phyloP scores from a whole-genome alignment of 345 rosid genomes.

The Pseudoturritis turrita region DNA sequence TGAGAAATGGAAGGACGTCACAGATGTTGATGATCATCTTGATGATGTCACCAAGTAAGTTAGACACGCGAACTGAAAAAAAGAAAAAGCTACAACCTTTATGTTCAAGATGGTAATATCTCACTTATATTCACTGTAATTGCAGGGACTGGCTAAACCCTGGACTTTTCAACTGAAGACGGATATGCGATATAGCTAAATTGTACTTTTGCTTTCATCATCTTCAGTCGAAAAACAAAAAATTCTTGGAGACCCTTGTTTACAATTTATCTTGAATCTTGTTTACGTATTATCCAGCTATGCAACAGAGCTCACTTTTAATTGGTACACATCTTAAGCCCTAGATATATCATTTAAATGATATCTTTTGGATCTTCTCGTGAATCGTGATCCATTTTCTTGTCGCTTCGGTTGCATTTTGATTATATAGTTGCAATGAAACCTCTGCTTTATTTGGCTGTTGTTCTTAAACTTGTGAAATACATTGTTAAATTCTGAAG shows the following conservation, averaged over 20 bases:
- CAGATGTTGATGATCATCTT: slow-evolving; percentile 92
- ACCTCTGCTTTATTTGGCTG: slow-evolving; percentile 8
- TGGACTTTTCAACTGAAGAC: slow-evolving; percentile 68
- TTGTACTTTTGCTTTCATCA: slow-evolving; percentile 21
- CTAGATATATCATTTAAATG: slow-evolving; percentile 4
- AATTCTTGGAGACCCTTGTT: background rate
- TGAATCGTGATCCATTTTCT: background rate
- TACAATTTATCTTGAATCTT: slow-evolving; percentile 12
- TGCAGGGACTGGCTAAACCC: slow-evolving; percentile 95
- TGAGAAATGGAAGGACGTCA: slow-evolving; percentile 73
- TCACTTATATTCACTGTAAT: slow-evolving; percentile 18
- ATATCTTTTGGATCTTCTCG: slow-evolving; percentile 11
- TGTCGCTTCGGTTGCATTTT: slow-evolving; percentile 3
- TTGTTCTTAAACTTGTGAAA: slow-evolving; percentile 4
- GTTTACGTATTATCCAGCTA: slow-evolving; percentile 23
- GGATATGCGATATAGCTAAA: slow-evolving; percentile 12
- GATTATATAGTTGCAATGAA: slow-evolving; percentile 13
- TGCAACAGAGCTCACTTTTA: slow-evolving; percentile 3
- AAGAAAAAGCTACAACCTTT: background rate
- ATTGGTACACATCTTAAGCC: slow-evolving; percentile 1
- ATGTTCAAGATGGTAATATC: background rate
- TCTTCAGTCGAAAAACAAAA: slow-evolving; percentile 5
- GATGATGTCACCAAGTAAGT: slow-evolving; percentile 85
- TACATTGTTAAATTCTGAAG: slow-evolving; percentile 10
- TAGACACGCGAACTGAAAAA: background rate